Conservation (phyloP, 345 rosid genomes). For the Boechera retrofracta region DNA sequence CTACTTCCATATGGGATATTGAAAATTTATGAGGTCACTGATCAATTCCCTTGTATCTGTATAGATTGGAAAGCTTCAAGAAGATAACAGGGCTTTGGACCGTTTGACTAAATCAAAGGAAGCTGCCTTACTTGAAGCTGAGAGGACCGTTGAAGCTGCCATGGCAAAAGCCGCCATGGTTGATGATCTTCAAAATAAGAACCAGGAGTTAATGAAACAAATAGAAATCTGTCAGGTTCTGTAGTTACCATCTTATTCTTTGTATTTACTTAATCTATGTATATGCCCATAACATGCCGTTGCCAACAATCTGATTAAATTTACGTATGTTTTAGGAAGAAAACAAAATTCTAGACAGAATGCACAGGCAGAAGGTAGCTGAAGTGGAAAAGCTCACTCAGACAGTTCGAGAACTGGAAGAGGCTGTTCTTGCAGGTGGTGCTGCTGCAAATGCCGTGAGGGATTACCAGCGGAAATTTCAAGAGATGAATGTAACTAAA, state of each 20-base stretch:
- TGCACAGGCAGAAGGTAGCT: constrained; percentile 98
- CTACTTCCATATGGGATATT: constrained; percentile 3
- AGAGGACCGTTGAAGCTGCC: constrained; percentile 90
- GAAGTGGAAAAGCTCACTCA: constrained; percentile 99
- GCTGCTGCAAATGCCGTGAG: constrained; percentile 99
- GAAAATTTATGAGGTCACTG: constrained; percentile 4
- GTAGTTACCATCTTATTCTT: constrained; percentile 29
- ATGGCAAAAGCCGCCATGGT: constrained; percentile 95
- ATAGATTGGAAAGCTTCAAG: constrained; percentile 98
- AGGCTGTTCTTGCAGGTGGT: constrained; percentile 99
- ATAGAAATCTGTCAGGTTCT: constrained; percentile 97
- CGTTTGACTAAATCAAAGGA: constrained; percentile 98
- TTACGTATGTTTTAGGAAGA: constrained; percentile 70
- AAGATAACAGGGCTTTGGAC: constrained; percentile 97
- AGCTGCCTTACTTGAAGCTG: constrained; percentile 97
- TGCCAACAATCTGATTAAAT: not conserved
- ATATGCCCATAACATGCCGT: constrained; percentile 13
- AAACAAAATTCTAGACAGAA: constrained; percentile 95
- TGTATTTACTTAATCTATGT: not conserved
- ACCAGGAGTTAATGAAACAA: constrained; percentile 97
- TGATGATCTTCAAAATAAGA: constrained; percentile 99
- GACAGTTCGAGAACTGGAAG: constrained; percentile 96
- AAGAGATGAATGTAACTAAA: constrained; percentile 93
- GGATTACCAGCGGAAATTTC: constrained; percentile 97
- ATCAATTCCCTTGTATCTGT: constrained; percentile 22